These are phyloP conservation scores for Lachancea waltii DNA, from an alignment of 805 yeast genomes.

Conservation along the genomic window DNA sequence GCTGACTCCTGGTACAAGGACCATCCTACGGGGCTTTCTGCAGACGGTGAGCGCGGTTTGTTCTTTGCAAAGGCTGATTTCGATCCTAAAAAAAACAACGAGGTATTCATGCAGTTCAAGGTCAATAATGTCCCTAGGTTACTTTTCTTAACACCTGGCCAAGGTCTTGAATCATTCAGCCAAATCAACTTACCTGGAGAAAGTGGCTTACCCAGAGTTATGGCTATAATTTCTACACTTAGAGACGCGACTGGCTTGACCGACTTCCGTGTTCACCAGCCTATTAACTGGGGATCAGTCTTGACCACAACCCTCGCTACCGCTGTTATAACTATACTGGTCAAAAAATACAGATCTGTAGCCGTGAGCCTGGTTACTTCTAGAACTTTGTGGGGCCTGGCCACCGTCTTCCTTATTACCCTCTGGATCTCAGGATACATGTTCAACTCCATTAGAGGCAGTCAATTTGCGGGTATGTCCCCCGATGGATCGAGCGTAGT, in stretches of 20 bases:
- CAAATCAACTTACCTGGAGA: conserved; percentile 30
- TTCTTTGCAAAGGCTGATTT: conserved; percentile 76
- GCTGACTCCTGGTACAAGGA: conserved; percentile 59
- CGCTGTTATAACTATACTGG: conserved; percentile 30
- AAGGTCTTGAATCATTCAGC: conserved; percentile 27
- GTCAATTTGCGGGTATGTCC: conserved; percentile 45
- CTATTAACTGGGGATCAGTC: conserved; percentile 35
- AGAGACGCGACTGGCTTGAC: conserved; percentile 18
- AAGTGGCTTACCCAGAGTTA: conserved; percentile 33
- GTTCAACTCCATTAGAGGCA: conserved; percentile 81
- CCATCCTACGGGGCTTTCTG: conserved; percentile 44
- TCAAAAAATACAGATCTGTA: conserved; percentile 31
- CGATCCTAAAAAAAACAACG: conserved; percentile 44
- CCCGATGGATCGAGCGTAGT: conserved; percentile 35
- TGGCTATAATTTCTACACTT: conserved; percentile 27
- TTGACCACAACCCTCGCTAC: conserved; percentile 32
- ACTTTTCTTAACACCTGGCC: conserved; percentile 53
- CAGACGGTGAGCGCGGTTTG: conserved; percentile 34
- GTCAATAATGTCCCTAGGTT: conserved; percentile 76
- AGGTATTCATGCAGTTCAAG: conserved; percentile 38
- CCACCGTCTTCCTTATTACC: conserved; percentile 53
- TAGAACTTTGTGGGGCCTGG: conserved; percentile 63
- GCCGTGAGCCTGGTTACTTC: conserved; percentile 40
- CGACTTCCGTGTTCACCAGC: conserved; percentile 32
- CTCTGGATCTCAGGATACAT: conserved; percentile 84